A percentile compares a stretch with the other conserved stretches of the same genome.
Conservation (phyloP, 805 yeast genomes). For the Lipomyces mesembrius region DNA sequence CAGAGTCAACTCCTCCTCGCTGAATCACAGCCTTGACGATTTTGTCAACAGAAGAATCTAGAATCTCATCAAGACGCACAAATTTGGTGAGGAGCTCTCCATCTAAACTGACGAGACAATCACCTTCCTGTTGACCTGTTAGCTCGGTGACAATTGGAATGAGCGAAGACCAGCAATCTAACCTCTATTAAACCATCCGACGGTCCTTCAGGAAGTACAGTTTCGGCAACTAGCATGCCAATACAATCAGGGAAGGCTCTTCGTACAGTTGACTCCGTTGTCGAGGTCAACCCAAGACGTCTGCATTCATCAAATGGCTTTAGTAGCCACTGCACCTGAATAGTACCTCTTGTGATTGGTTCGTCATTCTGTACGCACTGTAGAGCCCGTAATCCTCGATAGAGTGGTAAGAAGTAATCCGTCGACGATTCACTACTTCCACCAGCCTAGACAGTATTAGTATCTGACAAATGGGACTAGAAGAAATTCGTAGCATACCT, state of each 20-base stretch:
- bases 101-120: constrained; percentile 74
- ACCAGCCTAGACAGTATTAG: constrained; percentile 69
- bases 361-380: constrained; percentile 63
- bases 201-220: constrained; percentile 84
- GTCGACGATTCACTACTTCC: constrained; percentile 91
- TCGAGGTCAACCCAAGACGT: constrained; percentile 78
- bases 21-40: constrained; percentile 62
- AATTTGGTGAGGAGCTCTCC: constrained; percentile 68
- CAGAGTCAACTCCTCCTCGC: constrained; percentile 70
- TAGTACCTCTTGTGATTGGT: constrained; percentile 84
- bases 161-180: neutral
- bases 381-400: constrained; percentile 81
- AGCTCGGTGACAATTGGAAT: neutral
- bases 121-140: constrained; percentile 63
- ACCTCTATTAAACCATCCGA: constrained; percentile 64
- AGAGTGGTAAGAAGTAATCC: constrained; percentile 86
- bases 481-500: neutral
- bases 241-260: constrained; percentile 69
- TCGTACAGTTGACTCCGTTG: constrained; percentile 73
- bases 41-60: constrained; percentile 72
- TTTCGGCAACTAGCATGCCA: constrained; percentile 82
- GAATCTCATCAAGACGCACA: constrained; percentile 77
- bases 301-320: constrained; percentile 88
- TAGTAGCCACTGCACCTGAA: constrained; percentile 86
- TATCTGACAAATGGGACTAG: neutral